These are phyloP conservation scores for Talaromyces sp. DNA, from an alignment of 2,329 filamentous ascomycete species.

Conservation along the genomic window DNA sequence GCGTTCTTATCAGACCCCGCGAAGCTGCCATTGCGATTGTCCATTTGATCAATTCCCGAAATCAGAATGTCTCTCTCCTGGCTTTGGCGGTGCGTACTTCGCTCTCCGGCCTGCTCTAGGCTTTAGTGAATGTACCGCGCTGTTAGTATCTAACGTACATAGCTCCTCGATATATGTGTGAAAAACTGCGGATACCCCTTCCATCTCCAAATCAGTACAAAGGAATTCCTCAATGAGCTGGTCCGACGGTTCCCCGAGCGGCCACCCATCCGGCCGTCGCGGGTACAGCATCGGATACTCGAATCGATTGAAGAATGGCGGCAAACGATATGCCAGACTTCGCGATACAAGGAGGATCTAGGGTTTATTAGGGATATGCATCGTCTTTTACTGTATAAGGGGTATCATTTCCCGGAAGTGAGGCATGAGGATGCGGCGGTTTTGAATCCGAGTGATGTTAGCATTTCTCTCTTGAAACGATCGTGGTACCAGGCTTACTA, in stretches of 20 bases:
- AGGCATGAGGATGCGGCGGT: slow-evolving; percentile 92
- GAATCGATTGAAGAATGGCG: slow-evolving; percentile 98
- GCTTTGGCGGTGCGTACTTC: slow-evolving; percentile 63
- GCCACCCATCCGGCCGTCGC: slow-evolving; percentile 77
- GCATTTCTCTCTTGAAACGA: slow-evolving; percentile 35
- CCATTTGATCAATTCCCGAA: slow-evolving; percentile 92
- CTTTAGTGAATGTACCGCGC: neutral
- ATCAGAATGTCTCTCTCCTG: slow-evolving; percentile 88
- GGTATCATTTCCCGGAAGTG: slow-evolving; percentile 91
- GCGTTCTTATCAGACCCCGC: slow-evolving; percentile 56
- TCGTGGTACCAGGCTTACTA: slow-evolving; percentile 22
- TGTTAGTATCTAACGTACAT: slow-evolving; percentile 18
- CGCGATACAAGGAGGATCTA: slow-evolving; percentile 92
- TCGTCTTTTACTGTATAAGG: slow-evolving; percentile 89
- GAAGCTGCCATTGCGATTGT: slow-evolving; percentile 93
- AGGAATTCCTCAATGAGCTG: slow-evolving; percentile 97
- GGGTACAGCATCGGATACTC: slow-evolving; percentile 88
- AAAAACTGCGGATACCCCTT: slow-evolving; percentile 99
- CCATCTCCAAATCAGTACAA: slow-evolving; percentile 96
- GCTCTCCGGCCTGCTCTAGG: slow-evolving; percentile 16
- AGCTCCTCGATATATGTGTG: slow-evolving; percentile 95
- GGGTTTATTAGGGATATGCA: slow-evolving; percentile 99
- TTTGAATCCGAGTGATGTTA: slow-evolving; percentile 90
- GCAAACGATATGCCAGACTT: slow-evolving; percentile 96
- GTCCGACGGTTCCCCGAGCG: slow-evolving; percentile 93